Conservation (phyloP, 495 filamentous ascomycete genomes). For the Neurospora sublineolata region DNA sequence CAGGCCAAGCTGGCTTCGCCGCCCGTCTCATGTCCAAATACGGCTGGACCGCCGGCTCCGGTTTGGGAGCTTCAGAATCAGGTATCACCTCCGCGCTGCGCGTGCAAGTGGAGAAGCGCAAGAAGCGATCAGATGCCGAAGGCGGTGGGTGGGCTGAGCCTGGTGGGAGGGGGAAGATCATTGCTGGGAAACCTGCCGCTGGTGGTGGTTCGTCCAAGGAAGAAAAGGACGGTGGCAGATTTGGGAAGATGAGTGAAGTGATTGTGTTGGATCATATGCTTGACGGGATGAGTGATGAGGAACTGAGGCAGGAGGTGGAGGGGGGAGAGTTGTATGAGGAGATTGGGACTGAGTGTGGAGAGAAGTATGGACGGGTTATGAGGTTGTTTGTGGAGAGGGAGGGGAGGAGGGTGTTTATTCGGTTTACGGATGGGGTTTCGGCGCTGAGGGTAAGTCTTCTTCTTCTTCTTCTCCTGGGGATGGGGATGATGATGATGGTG, state of each 20-base stretch:
- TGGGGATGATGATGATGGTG: background rate
- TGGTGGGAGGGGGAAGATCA: slow-evolving; percentile 65
- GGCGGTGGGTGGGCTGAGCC: slow-evolving; percentile 65
- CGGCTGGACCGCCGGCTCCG: slow-evolving; percentile 81
- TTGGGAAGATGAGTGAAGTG: slow-evolving; percentile 68
- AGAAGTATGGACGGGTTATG: slow-evolving; percentile 84
- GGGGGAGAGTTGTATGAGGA: slow-evolving; percentile 69
- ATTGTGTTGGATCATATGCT: slow-evolving; percentile 73
- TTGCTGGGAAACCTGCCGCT: slow-evolving; percentile 43
- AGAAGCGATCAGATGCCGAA: slow-evolving; percentile 65
- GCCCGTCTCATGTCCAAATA: slow-evolving; percentile 80
- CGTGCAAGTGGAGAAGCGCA: slow-evolving; percentile 71
- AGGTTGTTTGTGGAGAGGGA: slow-evolving; percentile 58
- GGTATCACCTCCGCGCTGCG: slow-evolving; percentile 76
- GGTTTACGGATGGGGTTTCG: slow-evolving; percentile 71
- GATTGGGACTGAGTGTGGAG: slow-evolving; percentile 83
- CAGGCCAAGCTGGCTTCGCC: slow-evolving; percentile 73
- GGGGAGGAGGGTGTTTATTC: slow-evolving; percentile 65
- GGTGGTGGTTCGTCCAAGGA: slow-evolving; percentile 8
- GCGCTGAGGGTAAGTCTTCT: slow-evolving; percentile 59
- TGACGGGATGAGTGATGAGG: slow-evolving; percentile 53
- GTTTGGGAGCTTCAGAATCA: slow-evolving; percentile 65
- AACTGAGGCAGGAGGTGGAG: slow-evolving; percentile 47
- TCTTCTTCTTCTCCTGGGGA: background rate
- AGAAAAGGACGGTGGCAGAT: slow-evolving; percentile 43